A percentile compares a stretch with the other conserved stretches of the same genome.
phyloP scores from a whole-genome alignment of 768 basidiomycete species.

The Boletus sp. region DNA sequence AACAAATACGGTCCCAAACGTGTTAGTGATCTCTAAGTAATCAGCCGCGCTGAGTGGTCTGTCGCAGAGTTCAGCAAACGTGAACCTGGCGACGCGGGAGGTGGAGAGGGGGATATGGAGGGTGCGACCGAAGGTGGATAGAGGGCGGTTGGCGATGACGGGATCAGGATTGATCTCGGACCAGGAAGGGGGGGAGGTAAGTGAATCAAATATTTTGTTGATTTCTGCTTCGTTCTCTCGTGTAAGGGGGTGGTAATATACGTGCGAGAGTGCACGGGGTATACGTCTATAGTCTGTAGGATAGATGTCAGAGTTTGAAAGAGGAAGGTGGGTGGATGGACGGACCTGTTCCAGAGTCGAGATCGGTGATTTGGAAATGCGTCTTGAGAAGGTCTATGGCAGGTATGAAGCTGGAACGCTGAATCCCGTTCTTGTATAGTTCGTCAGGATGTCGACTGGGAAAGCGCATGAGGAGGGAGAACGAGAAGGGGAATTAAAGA shows the following conservation, averaged over 20 bases:
- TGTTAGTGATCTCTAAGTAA: conserved; percentile 89
- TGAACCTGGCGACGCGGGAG: conserved; percentile 77
- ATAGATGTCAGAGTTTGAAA: not conserved
- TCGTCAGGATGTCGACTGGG: conserved; percentile 93
- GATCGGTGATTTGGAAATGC: conserved; percentile 82
- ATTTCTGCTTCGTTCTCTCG: conserved; percentile 66
- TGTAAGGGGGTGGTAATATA: conserved; percentile 84
- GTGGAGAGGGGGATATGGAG: conserved; percentile 78
- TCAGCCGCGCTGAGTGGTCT: conserved; percentile 91
- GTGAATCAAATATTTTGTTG: conserved; percentile 75
- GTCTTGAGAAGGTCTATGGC: conserved; percentile 91
- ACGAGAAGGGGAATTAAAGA: not conserved
- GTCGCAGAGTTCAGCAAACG: conserved; percentile 83
- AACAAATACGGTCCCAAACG: conserved; percentile 85
- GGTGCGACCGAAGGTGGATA: conserved; percentile 90
- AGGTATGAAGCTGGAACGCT: conserved; percentile 90
- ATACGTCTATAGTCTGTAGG: conserved; percentile 86
- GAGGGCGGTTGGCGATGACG: conserved; percentile 54
- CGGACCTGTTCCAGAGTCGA: conserved; percentile 90
- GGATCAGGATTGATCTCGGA: conserved; percentile 37
- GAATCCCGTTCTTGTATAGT: conserved; percentile 98
- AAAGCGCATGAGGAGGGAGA: not conserved
- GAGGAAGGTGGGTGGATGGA: conserved; percentile 11
- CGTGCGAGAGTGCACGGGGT: conserved; percentile 88
- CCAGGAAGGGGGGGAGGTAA: conserved; percentile 51